Conservation (phyloP, 805 yeast species). For the Brettanomyces naardenensis region DNA sequence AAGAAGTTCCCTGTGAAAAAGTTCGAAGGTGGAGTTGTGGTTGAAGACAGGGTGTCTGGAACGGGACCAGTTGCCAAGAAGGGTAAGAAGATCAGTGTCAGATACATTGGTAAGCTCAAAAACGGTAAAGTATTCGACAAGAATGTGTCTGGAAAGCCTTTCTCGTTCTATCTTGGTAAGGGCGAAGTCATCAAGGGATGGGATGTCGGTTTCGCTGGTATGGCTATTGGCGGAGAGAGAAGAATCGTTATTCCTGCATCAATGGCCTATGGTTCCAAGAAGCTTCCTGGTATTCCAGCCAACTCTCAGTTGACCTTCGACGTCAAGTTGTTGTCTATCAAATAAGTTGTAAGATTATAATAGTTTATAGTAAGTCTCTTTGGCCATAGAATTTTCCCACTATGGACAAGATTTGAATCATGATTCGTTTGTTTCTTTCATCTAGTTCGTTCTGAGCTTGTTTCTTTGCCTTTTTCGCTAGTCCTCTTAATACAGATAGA, state of each 20-base stretch:
- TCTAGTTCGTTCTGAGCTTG: conserved; percentile 16
- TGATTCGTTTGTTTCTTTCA: conserved; percentile 9
- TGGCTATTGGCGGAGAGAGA: conserved; percentile 99
- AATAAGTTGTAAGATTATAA: conserved; percentile 33
- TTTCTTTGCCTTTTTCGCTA: conserved; percentile 30
- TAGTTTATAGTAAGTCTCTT: conserved; percentile 14
- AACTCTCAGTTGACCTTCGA: conserved; percentile 96
- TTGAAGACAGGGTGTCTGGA: conserved; percentile 90
- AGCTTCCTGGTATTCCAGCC: conserved; percentile 95
- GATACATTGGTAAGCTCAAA: conserved; percentile 96
- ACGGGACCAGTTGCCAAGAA: conserved; percentile 81
- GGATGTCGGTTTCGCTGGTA: conserved; percentile 98
- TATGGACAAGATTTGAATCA: conserved; percentile 14
- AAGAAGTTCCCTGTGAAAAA: conserved; percentile 67
- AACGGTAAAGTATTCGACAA: conserved; percentile 96
- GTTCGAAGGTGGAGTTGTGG: conserved; percentile 84
- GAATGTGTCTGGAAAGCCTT: conserved; percentile 96
- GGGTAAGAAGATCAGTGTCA: conserved; percentile 88
- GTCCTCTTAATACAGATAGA: conserved; percentile 31
- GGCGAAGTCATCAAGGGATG: conserved; percentile 99
- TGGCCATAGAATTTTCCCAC: conserved; percentile 20
- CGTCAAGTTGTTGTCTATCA: conserved; percentile 84
- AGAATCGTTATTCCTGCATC: conserved; percentile 92
- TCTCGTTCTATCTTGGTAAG: conserved; percentile 80
- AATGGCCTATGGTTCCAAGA: conserved; percentile 92